Base-by-base conservation (phyloP, 2,329 filamentous ascomycete species). In the Monilinia polystroma region DNA sequence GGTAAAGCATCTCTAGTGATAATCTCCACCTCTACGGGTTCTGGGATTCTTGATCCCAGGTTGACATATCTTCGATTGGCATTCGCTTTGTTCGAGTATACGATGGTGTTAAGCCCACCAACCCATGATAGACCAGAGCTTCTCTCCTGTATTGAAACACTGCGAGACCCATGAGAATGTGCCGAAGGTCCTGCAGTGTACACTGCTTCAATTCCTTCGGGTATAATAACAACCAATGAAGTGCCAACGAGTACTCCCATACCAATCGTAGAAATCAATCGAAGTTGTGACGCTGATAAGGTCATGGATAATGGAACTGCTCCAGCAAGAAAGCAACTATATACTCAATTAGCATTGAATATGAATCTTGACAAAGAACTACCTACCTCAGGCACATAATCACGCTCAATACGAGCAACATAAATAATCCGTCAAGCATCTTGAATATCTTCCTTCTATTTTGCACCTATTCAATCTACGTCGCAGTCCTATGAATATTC, bases 171-270 rank as follows among this genome's bases (percentile, higher is more conserved):
- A 70, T 75, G 72, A 29, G 68, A 60, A 66, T 74, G 72, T 26
- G 59, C 68, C n/a, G 55, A 67, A 18, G 80, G 76, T 2, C 79
- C 78, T 3, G 84, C 80, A 18, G 83, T 87, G 72, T 95, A 92
- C 67, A 97, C 84, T 3, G 95, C 94, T 76, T 97, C 93, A 68
- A 98, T 89, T 49, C 95, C 95, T 78, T 99, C 95, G 0, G 95
- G 95, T 74, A 99, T 97, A 75, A 99, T 98, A 43, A 99, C 93
- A 71, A 98, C 94, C 71, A 99, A 84, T 1, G 94, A 94, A 38
- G 95, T 98, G 47, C 95, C 95, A 20, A 99, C 93, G 11, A 99
- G 83, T 63, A 99, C 90, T 55, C 95, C 95, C 78, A 97, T 92
- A 64, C 95, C 95, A 76, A 98, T 86, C 67, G 93, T 93, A 29